Conservation (phyloP, 2,329 filamentous ascomycete species). For the Knoxdaviesia proteae region DNA sequence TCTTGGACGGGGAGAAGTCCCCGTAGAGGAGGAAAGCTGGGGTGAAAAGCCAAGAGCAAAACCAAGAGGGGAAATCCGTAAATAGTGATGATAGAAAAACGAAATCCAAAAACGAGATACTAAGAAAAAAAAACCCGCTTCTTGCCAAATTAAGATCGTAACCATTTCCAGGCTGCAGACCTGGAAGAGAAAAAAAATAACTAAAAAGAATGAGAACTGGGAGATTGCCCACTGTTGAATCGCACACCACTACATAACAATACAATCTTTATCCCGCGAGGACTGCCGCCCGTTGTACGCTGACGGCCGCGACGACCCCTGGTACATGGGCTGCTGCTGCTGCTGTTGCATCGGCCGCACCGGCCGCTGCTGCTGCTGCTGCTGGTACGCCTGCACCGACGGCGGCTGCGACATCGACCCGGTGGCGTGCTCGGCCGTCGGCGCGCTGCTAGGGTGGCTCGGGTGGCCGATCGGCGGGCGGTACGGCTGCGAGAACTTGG, state of each 20-base stretch:
- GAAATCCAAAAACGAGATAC: too few relatives aligned
- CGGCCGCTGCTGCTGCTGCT: background rate
- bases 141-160: too few relatives aligned
- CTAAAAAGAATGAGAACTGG: too few relatives aligned
- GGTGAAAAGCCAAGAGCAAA: too few relatives aligned
- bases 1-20: too few relatives aligned
- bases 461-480: slow-evolving; percentile 30
- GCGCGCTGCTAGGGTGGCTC: slow-evolving; percentile 22
- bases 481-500: slow-evolving; percentile 23
- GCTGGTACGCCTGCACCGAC: background rate
- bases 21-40: too few relatives aligned
- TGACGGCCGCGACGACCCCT: background rate
- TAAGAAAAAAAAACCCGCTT: too few relatives aligned
- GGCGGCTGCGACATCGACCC: background rate
- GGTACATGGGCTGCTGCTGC: background rate
- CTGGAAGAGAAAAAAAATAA: too few relatives aligned
- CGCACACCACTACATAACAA: slow-evolving; percentile 3
- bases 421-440: slow-evolving; percentile 2
- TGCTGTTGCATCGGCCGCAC: background rate
- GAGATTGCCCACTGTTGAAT: too few relatives aligned
- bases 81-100: too few relatives aligned
- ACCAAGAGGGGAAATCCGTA: too few relatives aligned
- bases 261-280: slow-evolving; percentile 1
- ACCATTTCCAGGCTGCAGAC: too few relatives aligned
- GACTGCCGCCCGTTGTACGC: background rate